Conservation (phyloP, 1,139 yeast species). For the Candida tropicalis region DNA sequence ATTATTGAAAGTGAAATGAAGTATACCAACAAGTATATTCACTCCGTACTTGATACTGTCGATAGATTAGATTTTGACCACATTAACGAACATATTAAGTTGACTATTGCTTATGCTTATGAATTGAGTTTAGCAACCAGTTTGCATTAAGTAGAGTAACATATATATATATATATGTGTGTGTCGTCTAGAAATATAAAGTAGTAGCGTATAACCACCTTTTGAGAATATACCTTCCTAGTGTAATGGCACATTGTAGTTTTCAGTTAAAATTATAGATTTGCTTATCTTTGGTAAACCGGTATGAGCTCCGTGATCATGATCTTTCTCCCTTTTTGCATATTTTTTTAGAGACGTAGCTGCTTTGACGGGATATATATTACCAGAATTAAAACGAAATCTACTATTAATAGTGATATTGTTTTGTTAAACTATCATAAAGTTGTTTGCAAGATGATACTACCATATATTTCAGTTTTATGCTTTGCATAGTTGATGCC, state of each 20-base stretch:
- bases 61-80: constrained; percentile 79
- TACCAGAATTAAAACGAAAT: background rate
- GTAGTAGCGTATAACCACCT: no score
- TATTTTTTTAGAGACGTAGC: background rate
- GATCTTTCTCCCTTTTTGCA: no score
- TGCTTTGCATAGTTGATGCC: background rate
- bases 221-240: no score
- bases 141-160: constrained; percentile 8
- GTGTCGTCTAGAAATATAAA: no score
- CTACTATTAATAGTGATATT: no score
- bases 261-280: no score
- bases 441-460: no score
- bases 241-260: no score
- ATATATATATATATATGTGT: no score
- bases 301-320: constrained; percentile 2
- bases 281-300: background rate
- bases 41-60: constrained; percentile 76
- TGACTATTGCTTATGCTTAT: constrained; percentile 68
- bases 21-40: constrained; percentile 68
- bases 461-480: no score
- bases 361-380: no score
- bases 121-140: constrained; percentile 55
- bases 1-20: constrained; percentile 76
- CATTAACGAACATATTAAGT: constrained; percentile 74
- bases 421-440: no score